Conservation (phyloP, 2,329 filamentous ascomycete species). For the Exserohilum turcica region DNA sequence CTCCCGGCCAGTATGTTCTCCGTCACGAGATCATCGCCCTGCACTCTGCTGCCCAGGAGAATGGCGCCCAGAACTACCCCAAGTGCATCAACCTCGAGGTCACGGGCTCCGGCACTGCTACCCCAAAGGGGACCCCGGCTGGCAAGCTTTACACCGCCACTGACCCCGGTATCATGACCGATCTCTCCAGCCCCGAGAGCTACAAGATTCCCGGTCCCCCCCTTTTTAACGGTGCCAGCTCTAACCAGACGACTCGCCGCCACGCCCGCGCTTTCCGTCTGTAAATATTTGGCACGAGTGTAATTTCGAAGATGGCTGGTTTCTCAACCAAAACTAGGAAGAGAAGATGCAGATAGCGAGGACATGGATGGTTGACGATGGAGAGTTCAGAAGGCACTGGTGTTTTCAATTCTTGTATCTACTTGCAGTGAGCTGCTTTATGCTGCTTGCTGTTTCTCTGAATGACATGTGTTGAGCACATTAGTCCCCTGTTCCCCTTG, state of each 20-base stretch:
- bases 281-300: not conserved
- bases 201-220: constrained; percentile 54
- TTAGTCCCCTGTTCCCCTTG: too few relatives aligned
- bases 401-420: constrained; percentile 26
- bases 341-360: not conserved
- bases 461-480: constrained; percentile 15
- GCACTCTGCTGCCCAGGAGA: constrained; percentile 50
- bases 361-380: not conserved
- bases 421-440: constrained; percentile 2
- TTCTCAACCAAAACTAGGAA: not conserved
- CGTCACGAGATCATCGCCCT: constrained; percentile 61
- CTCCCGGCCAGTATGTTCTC: constrained; percentile 60
- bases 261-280: constrained; percentile 13
- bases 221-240: constrained; percentile 28
- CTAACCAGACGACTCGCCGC: constrained; percentile 30
- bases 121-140: constrained; percentile 56
- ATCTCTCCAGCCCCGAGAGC: constrained; percentile 41
- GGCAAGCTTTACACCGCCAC: constrained; percentile 54
- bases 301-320: constrained; percentile 3
- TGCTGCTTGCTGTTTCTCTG: constrained; percentile 1
- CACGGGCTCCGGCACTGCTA: constrained; percentile 53
- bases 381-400: not conserved
- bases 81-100: constrained; percentile 59
- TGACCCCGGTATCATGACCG: constrained; percentile 52
- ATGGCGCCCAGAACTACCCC: constrained; percentile 60